Conservation (phyloP, 2,329 filamentous ascomycete genomes). For the Hymenoscyphus repandus region DNA sequence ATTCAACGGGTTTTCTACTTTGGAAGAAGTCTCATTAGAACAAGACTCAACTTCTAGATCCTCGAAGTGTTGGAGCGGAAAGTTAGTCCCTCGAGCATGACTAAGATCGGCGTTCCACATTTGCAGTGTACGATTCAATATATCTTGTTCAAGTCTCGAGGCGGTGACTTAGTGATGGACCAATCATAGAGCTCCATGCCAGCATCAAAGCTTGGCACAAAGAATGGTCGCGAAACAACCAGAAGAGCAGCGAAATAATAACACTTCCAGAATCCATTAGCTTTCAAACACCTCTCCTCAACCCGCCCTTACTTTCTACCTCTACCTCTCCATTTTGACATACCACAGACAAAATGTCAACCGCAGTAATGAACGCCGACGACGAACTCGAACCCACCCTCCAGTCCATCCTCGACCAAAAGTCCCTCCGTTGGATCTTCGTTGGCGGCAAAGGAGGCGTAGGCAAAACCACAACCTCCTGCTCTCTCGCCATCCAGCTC, state of each 20-base stretch:
- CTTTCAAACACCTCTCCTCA: no score
- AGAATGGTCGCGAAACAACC: constrained; percentile 6
- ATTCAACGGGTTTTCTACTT: no score
- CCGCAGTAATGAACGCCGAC: constrained; percentile 49
- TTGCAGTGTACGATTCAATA: no score
- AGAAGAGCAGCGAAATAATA: background rate
- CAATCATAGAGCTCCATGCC: constrained; percentile 2
- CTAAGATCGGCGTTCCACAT: no score
- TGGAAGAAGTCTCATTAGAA: no score
- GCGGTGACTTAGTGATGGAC: no score
- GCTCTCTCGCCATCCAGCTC: constrained; percentile 95
- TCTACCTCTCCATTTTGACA: background rate
- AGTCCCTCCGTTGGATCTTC: constrained; percentile 96
- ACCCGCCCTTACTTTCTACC: no score
- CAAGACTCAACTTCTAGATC: no score
- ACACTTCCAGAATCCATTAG: no score
- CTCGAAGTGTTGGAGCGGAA: no score
- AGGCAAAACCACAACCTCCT: constrained; percentile 98
- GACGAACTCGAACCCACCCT: constrained; percentile 86
- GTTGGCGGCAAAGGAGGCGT: constrained; percentile 98
- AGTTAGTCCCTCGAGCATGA: no score
- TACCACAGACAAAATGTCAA: constrained; percentile 29
- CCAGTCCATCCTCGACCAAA: constrained; percentile 91
- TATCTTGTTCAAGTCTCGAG: no score
- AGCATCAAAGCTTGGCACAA: background rate